Conservation (phyloP, 2,329 filamentous ascomycete species). For the Hypoxylon sp. region DNA sequence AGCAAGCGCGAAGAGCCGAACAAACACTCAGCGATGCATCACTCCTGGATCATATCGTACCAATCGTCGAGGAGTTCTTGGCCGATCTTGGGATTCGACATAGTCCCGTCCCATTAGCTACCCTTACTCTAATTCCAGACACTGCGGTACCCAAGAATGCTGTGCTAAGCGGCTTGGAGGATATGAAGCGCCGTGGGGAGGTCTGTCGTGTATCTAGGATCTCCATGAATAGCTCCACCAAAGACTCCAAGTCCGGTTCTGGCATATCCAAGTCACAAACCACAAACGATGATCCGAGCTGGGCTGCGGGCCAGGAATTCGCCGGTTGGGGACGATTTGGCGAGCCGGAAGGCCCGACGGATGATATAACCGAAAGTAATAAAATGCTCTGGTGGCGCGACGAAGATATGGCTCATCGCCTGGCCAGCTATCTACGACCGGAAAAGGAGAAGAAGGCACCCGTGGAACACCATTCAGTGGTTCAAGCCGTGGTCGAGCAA, state of each 20-base stretch:
- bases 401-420: constrained; percentile 61
- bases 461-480: constrained; percentile 34
- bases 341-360: constrained; percentile 41
- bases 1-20: constrained; percentile 54
- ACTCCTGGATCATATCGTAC: constrained; percentile 58
- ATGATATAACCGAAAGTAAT: constrained; percentile 9
- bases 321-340: constrained; percentile 64
- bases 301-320: constrained; percentile 54
- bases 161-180: constrained; percentile 50
- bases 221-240: constrained; percentile 11
- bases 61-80: constrained; percentile 61
- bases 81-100: constrained; percentile 56
- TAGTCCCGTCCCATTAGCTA: constrained; percentile 55
- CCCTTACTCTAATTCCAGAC: constrained; percentile 63
- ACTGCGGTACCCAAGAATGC: constrained; percentile 56
- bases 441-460: constrained; percentile 38
- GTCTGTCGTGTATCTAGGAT: constrained; percentile 48
- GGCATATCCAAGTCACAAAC: not conserved
- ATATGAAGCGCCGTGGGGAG: constrained; percentile 51
- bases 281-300: constrained; percentile 30
- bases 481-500: constrained; percentile 54
- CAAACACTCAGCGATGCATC: constrained; percentile 58
- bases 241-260: constrained; percentile 26
- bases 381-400: constrained; percentile 63
- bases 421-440: constrained; percentile 63